Evolutionary conservation across 495 filamentous ascomycete species (phyloP).

Genomic region (Gamarada debralockiae): DNA sequence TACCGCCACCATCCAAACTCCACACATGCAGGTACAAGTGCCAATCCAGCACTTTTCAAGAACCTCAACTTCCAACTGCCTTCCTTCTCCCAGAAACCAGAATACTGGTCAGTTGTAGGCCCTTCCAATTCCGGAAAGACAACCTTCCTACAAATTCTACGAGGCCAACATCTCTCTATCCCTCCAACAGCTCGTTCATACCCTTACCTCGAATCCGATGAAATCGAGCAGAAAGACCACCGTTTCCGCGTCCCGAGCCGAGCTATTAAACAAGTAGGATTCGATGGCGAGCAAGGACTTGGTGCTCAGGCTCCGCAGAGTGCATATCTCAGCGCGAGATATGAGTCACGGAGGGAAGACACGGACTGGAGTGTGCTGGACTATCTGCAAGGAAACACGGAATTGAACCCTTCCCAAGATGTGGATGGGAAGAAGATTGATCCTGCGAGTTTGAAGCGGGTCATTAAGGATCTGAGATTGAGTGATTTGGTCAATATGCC

Average conservation of each 20-base stretch:
- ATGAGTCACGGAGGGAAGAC: slow-evolving; percentile 81
- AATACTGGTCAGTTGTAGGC: slow-evolving; percentile 75
- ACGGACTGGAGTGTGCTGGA: slow-evolving; percentile 81
- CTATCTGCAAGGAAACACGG: slow-evolving; percentile 72
- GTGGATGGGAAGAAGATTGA: slow-evolving; percentile 38
- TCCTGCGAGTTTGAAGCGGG: slow-evolving; percentile 44
- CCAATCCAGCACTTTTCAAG: slow-evolving; percentile 65
- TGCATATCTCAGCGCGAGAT: slow-evolving; percentile 85
- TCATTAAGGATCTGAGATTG: slow-evolving; percentile 65
- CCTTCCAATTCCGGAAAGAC: slow-evolving; percentile 69
- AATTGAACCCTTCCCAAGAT: slow-evolving; percentile 63
- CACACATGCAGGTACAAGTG: not conserved
- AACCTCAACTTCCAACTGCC: slow-evolving; percentile 63
- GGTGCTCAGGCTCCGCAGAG: slow-evolving; percentile 45
- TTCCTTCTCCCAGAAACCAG: slow-evolving; percentile 36
- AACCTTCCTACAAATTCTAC: slow-evolving; percentile 69
- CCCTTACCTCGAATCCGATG: slow-evolving; percentile 66
- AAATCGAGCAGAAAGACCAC: slow-evolving; percentile 51
- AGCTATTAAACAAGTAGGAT: slow-evolving; percentile 82
- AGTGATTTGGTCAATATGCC: slow-evolving; percentile 67
- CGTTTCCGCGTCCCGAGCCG: slow-evolving; percentile 49
- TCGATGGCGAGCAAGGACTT: slow-evolving; percentile 54
- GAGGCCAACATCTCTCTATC: slow-evolving; percentile 66
- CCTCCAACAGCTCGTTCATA: slow-evolving; percentile 70
- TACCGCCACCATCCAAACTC: slow-evolving; percentile 71